Evolutionary conservation across 371 early-diverging fungal genomes (phyloP), one percentile per base, ranked within the genome.

Genomic region (Mucor plumbeus): DNA sequence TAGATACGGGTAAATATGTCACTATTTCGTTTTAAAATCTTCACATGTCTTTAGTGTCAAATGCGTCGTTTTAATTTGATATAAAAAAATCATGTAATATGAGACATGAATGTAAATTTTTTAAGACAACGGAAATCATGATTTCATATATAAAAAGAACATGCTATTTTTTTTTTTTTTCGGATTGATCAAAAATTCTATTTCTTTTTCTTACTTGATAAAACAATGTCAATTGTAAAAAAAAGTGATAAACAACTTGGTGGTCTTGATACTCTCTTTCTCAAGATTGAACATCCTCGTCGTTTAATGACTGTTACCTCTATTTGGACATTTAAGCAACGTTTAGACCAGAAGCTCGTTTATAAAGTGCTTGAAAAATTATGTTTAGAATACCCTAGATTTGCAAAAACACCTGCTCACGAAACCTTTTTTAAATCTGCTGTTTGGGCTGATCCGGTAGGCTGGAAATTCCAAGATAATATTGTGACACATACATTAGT

Each of bases 211-310:
- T 4, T 26, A 4, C 21, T 13, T 26, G 14, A 26, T 11, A 53
- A 31, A 10, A 14, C 17, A 53, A 53, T 53, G 36, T 5, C 10
- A 59, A 31, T 4, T 21, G 21, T 41, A 33, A 47, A 19, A 35
- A 61, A 33, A n/a, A 64, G 64, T 43, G 62, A 68, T 47, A 34
- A 21, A 5, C 43, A 38, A 9, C 34, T 74, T 11, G 41, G 59
- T 26, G 77, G 77, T 0, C 33, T 80, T 8, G 80, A 80, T 65
- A 75, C 73, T 17, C 26, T 80, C 2, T 80, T 63, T 38, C 61
- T 75, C 9, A 73, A 73, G 35, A 39, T 69, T 8, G 80, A 80
- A 31, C 63, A 71, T 17, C 72, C 80, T n/a, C 60, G 70, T 31
- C 64, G 73, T 3, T 47, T 74, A 11, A 81, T 78, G 81, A 71